Evolutionary conservation across 164 flowering plant species (phyloP), one percentile per base, ranked within the genome.

Genomic region (Platanus orientalis): DNA sequence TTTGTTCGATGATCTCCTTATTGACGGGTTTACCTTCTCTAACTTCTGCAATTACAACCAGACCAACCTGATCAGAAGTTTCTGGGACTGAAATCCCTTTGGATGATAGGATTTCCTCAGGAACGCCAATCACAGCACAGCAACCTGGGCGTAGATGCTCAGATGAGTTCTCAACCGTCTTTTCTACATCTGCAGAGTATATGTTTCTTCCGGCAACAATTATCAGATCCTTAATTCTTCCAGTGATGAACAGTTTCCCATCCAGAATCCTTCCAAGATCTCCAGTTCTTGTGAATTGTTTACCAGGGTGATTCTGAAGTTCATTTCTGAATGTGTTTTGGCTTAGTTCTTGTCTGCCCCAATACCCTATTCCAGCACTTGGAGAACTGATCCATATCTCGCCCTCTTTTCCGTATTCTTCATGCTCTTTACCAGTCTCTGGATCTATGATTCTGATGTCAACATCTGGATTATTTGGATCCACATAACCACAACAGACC

Each of bases 321-420:
- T 68, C 70, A 66, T 85, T 84, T 48, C 66, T 39, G 62, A 86
- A 89, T 59, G 92, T 86, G 20, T 61, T 76, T 50, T 73, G 73
- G 75, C 89, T 81, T 28, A 69, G 67, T 36, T 86, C 90, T 57
- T 83, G 77, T 65, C 70, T 78, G 9, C 83, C 89, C 96, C 96
- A 86, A 53, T 89, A 89, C 13, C 96, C 96, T 65, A 86, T 60
- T 72, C 96, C 96, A 29, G 89, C 75, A 69, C 96, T 89, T 27
- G 89, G 89, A 69, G 92, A 86, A 70, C 86, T 83, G 47, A 89
- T 85, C 96, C 96, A 89, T 11, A 89, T 80, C 60, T 89, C 96
- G 39, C 96, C 96, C 67, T 86, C 96, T 54, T 75, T 84, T 39
- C 89, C 92, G 47, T 52, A 52, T 62, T 82, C 88, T 65, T 75